phyloP scores from a whole-genome alignment of 1,284 basidiomycete genomes.

The Ustilago cynodontis region DNA sequence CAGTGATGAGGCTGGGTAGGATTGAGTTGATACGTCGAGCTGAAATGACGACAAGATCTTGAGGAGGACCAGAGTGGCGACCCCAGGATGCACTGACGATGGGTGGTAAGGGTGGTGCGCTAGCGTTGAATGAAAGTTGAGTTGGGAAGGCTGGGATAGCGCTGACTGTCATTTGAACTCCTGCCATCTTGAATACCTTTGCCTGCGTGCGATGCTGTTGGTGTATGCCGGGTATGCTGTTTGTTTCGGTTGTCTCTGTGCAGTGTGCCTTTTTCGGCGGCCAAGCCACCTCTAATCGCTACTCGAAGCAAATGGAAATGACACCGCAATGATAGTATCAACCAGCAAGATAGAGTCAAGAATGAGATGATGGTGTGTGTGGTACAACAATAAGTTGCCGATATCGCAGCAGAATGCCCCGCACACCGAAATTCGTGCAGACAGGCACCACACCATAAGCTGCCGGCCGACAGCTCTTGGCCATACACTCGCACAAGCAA shows the following conservation, averaged over 20 bases:
- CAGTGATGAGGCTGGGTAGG: conserved; percentile 40
- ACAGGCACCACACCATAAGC: not conserved
- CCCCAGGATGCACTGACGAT: conserved; percentile 21
- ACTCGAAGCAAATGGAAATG: not conserved
- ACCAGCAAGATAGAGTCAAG: not conserved
- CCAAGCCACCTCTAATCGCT: conserved; percentile 1
- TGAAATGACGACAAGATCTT: conserved; percentile 47
- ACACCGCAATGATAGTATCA: not conserved
- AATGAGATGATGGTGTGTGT: not conserved
- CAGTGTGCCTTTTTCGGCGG: not conserved
- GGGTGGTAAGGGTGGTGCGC: conserved; percentile 16
- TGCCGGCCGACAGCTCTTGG: conserved; percentile 8
- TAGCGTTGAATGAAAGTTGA: conserved; percentile 12
- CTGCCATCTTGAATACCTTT: conserved; percentile 24
- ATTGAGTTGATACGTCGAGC: conserved; percentile 44
- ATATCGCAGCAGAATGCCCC: not conserved
- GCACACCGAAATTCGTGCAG: not conserved
- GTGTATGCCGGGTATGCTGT: not conserved
- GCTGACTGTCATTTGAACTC: conserved; percentile 40
- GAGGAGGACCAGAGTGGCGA: conserved; percentile 8
- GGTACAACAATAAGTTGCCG: not conserved
- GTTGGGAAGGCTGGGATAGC: conserved; percentile 49
- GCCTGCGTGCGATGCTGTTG: not conserved
- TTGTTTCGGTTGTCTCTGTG: not conserved
- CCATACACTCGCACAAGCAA: too few relatives aligned